Evolutionary conservation across 805 yeast genomes (phyloP).

Genomic region (Maudiozyma saulgeensis): DNA sequence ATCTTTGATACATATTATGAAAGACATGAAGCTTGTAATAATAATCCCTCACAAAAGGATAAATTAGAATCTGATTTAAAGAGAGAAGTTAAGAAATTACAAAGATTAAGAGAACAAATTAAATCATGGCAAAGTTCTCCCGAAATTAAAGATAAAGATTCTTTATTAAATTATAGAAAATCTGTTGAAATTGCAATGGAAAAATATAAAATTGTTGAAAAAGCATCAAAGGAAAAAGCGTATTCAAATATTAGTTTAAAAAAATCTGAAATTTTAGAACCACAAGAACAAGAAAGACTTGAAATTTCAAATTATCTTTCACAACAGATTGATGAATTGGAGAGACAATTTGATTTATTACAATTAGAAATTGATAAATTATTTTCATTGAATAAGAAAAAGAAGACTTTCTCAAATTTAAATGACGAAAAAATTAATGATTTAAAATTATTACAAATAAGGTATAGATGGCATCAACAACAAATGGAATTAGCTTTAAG

Average conservation of each 20-base stretch:
- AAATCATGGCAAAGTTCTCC: slow-evolving; percentile 90
- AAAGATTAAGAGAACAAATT: slow-evolving; percentile 87
- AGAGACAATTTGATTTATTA: slow-evolving; percentile 67
- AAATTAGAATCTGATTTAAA: slow-evolving; percentile 86
- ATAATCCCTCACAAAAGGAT: slow-evolving; percentile 84
- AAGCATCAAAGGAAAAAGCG: slow-evolving; percentile 87
- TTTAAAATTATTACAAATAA: slow-evolving; percentile 47
- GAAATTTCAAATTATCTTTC: slow-evolving; percentile 65
- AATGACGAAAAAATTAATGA: slow-evolving; percentile 38
- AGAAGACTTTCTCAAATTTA: slow-evolving; percentile 23
- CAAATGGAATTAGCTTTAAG: slow-evolving; percentile 73
- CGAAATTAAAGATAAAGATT: slow-evolving; percentile 84
- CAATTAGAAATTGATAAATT: slow-evolving; percentile 42
- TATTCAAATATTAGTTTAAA: slow-evolving; percentile 87
- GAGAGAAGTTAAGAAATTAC: slow-evolving; percentile 90
- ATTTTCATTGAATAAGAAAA: slow-evolving; percentile 24
- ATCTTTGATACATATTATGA: slow-evolving; percentile 80
- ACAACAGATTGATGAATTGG: slow-evolving; percentile 65
- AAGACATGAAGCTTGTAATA: slow-evolving; percentile 64
- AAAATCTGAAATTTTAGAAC: slow-evolving; percentile 52
- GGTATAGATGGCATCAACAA: slow-evolving; percentile 73
- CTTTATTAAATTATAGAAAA: slow-evolving; percentile 66
- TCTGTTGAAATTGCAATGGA: slow-evolving; percentile 81
- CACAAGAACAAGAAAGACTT: slow-evolving; percentile 68
- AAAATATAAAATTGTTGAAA: slow-evolving; percentile 88